Percentiles rank a stretch among this genome's conserved stretches.
Conservation (phyloP, 2,329 filamentous ascomycete species). For the Arthrobotrys conoides region DNA sequence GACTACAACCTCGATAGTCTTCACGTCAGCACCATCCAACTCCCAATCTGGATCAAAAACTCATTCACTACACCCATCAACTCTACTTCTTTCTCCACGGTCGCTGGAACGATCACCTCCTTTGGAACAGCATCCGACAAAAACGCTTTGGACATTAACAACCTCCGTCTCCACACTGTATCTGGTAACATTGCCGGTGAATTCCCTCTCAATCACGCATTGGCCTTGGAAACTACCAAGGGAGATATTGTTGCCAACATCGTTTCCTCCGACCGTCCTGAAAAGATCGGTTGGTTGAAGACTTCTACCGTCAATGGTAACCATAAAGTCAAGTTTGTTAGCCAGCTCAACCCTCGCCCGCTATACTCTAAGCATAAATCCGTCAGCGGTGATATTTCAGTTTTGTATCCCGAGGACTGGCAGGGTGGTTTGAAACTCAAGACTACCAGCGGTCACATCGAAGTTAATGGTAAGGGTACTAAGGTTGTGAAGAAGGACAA, state of each 20-base stretch:
- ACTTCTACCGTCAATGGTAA: conserved; percentile 35
- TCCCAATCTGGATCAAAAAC: conserved; percentile 48
- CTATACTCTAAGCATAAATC: conserved; percentile 47
- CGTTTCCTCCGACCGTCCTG: conserved; percentile 34
- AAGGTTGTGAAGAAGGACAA: conserved; percentile 48
- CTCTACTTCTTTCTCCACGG: conserved; percentile 26
- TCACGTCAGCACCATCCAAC: conserved; percentile 28
- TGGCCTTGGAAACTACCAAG: conserved; percentile 44
- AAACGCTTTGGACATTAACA: conserved; percentile 40
- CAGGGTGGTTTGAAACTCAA: conserved; percentile 52
- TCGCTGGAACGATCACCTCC: conserved; percentile 33
- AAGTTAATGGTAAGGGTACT: conserved; percentile 40
- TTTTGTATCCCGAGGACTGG: conserved; percentile 54
- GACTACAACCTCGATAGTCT: conserved; percentile 38
- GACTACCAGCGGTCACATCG: conserved; percentile 50
- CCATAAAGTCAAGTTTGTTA: conserved; percentile 41
- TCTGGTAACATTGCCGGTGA: conserved; percentile 45
- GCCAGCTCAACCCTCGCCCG: conserved; percentile 46
- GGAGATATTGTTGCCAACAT: conserved; percentile 41
- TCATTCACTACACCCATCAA: conserved; percentile 43
- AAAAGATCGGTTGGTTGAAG: conserved; percentile 46
- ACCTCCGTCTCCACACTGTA: conserved; percentile 38
- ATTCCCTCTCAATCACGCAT: conserved; percentile 47
- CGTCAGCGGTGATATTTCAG: conserved; percentile 39
- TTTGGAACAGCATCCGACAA: conserved; percentile 42